Evolutionary conservation across 2,329 filamentous ascomycete species (phyloP), one percentile per base, ranked within the genome.

Genomic region (Claviceps lovelessii): DNA sequence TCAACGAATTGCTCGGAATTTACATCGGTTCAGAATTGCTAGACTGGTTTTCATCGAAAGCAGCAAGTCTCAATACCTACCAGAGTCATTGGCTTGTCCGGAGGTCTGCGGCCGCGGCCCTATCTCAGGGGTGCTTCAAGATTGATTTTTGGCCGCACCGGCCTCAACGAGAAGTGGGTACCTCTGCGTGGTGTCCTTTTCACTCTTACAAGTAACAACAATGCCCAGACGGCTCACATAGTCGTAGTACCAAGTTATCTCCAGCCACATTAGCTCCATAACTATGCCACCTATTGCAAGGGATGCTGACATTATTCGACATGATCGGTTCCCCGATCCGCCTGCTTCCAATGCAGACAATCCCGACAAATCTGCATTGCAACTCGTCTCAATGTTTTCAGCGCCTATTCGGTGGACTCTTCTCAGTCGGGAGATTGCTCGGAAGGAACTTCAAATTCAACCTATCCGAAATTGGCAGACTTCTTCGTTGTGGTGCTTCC

Each of bases 11-110:
- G 8, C 42, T 55, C 8, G 49, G 45, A 23, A 19, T 29, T 35
- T 52, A 45, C 44, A n/a, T 52, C 6, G 54, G 50, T n/a, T 3
- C 52, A 5, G 31, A 47, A 5, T 15, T 49, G 19, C 48, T 37
- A n/a, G 49, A 56, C 47, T 55, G 55, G 57, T 1, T 53, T 0
- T 35, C 55, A 17, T 55, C 49, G 35, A 35, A 58, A 13, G 46
- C 49, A 23, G 41, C 41, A 19, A 48, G 17, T n/a, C 49, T 41
- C 28, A 45, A 51, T 46, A 10, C 46, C 17, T 49, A 55, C 31
- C 51, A 42, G 42, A 59, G 54, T 44, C 54, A 59, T 52, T 62
- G 59, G 59, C 59, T 61, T 58, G 56, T 62, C 28, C 61, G 57
- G 44, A 61, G 56, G 50, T 62, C 61, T 44, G 61, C 58, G 28